phyloP scores from a whole-genome alignment of 441 rosid genomes.

The Cnidoscolus chayamansa region DNA sequence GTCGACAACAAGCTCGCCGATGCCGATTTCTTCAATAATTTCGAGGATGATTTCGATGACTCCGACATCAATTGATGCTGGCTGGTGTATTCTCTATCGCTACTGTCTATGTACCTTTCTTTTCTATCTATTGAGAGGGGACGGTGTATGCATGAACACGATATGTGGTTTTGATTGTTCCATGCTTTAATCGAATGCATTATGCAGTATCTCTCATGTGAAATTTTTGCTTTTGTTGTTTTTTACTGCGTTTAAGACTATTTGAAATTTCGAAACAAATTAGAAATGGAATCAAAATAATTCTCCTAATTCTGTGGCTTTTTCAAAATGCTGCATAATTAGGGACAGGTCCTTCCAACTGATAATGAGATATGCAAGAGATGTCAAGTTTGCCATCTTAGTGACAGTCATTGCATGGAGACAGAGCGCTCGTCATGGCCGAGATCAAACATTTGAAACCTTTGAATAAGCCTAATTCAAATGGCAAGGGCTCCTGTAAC shows the following conservation, averaged over 20 bases:
- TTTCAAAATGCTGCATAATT: background rate
- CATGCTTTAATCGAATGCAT: no score
- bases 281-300: no score
- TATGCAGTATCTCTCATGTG: no score
- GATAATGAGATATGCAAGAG: background rate
- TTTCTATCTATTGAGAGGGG: no score
- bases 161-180: no score
- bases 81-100: background rate
- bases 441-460: background rate
- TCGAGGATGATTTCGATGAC: conserved; percentile 87
- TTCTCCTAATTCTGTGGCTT: no score
- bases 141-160: no score
- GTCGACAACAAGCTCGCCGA: conserved; percentile 44
- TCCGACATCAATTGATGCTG: conserved; percentile 62
- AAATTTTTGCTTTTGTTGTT: no score
- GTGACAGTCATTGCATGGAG: background rate
- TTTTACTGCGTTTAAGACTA: no score
- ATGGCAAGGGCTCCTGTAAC: background rate
- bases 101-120: background rate
- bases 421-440: background rate
- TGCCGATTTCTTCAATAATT: conserved; percentile 65
- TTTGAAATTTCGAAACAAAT: no score
- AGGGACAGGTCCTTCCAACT: background rate
- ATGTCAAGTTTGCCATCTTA: background rate
- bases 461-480: background rate